A percentile compares a stretch with the other conserved stretches of the same genome.
Conservation (phyloP, 345 rosid genomes). For the Geranium rotundifolium region DNA sequence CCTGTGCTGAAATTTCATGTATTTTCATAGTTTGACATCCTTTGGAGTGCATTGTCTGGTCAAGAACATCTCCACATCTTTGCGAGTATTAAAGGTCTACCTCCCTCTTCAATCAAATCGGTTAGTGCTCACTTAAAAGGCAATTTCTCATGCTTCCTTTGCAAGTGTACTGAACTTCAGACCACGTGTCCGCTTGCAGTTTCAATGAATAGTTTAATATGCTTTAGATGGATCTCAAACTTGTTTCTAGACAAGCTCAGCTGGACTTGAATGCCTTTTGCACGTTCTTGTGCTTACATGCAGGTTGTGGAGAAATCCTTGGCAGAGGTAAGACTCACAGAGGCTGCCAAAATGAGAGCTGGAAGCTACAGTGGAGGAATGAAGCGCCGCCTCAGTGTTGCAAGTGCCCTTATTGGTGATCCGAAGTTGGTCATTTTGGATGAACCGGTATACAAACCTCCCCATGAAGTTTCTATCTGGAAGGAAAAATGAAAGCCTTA, state of each 20-base stretch:
- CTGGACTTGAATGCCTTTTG: neutral
- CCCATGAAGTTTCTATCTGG: neutral
- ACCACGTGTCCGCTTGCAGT: neutral
- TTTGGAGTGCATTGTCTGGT: slow-evolving; percentile 83
- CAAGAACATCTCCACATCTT: slow-evolving; percentile 79
- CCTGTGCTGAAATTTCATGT: slow-evolving; percentile 7
- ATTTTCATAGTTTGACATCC: slow-evolving; percentile 60
- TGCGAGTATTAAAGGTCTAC: slow-evolving; percentile 71
- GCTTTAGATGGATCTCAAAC: neutral
- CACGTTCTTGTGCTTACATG: neutral
- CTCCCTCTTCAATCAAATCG: slow-evolving; percentile 39
- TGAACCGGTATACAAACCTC: slow-evolving; percentile 46
- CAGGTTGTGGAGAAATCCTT: slow-evolving; percentile 59
- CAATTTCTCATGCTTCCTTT: neutral
- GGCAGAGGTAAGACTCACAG: slow-evolving; percentile 60
- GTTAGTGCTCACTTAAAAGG: slow-evolving; percentile 24
- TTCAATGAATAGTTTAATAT: neutral
- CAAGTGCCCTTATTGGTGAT: slow-evolving; percentile 73
- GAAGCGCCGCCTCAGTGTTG: slow-evolving; percentile 92
- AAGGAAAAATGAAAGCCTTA: neutral
- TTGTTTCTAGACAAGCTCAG: neutral
- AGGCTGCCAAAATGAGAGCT: slow-evolving; percentile 57
- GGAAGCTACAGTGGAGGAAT: slow-evolving; percentile 96
- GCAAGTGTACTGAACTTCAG: neutral
- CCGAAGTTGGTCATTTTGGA: slow-evolving; percentile 82